Conservation (phyloP, 2,329 filamentous ascomycete genomes). For the Pseudocercospora fuligena region DNA sequence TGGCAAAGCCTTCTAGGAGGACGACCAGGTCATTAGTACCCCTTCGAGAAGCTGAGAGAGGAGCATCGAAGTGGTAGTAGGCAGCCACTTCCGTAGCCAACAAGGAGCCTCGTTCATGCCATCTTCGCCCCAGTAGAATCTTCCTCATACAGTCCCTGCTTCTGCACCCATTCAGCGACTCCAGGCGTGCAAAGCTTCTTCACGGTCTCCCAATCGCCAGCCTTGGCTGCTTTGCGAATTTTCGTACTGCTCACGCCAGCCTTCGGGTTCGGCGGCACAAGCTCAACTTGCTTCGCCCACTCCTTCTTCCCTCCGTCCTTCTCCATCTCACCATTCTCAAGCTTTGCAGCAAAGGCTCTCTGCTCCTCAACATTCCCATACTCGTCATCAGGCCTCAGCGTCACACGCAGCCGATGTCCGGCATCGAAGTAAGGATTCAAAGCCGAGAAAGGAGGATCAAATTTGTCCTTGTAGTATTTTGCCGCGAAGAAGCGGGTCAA, state of each 20-base stretch:
- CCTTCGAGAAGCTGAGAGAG: too few relatives aligned
- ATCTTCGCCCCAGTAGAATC: conserved; percentile 39
- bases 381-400: conserved; percentile 63
- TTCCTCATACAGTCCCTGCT: conserved; percentile 59
- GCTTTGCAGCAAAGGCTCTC: conserved; percentile 56
- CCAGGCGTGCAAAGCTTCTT: conserved; percentile 59
- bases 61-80: too few relatives aligned
- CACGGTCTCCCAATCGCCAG: conserved; percentile 55
- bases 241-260: conserved; percentile 63
- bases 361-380: conserved; percentile 65
- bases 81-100: too few relatives aligned
- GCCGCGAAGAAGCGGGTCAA: conserved; percentile 73
- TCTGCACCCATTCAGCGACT: conserved; percentile 63
- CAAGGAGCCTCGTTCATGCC: too few relatives aligned
- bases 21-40: too few relatives aligned
- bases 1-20: neutral
- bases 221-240: conserved; percentile 63
- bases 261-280: conserved; percentile 59
- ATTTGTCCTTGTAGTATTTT: conserved; percentile 69
- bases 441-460: conserved; percentile 55
- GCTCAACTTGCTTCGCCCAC: conserved; percentile 66
- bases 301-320: conserved; percentile 58
- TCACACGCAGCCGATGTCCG: conserved; percentile 66
- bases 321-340: conserved; percentile 56
- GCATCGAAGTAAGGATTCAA: conserved; percentile 67